Percentiles rank a stretch among this genome's conserved stretches.
Evolutionary conservation across 352 stramenopile species (phyloP).

Genomic region (Globisporangium splendens): DNA sequence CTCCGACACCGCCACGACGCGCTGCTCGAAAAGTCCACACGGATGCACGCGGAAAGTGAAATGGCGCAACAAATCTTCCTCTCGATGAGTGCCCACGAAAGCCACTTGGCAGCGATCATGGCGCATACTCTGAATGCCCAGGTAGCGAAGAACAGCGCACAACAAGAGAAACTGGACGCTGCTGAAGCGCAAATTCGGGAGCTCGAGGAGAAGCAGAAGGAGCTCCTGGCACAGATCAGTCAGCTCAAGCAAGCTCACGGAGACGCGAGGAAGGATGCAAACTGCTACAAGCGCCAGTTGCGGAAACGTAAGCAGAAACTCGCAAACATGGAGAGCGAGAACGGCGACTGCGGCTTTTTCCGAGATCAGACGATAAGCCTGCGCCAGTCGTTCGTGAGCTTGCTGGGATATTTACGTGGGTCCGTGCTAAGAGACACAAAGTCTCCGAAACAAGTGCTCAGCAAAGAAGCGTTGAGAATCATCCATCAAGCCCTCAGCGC

Average conservation of each 20-base stretch:
- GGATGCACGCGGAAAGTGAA: conserved; percentile 64
- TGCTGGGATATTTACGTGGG: conserved; percentile 43
- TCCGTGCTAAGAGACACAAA: conserved; percentile 34
- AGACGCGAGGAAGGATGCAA: conserved; percentile 52
- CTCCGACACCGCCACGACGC: conserved; percentile 60
- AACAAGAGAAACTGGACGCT: conserved; percentile 21
- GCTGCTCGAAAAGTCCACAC: conserved; percentile 45
- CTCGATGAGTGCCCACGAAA: conserved; percentile 54
- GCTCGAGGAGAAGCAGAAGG: conserved; percentile 30
- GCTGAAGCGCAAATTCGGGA: conserved; percentile 22
- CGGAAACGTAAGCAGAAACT: conserved; percentile 42
- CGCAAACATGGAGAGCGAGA: conserved; percentile 22
- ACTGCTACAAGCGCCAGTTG: conserved; percentile 55
- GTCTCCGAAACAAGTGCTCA: conserved; percentile 1
- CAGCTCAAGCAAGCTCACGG: conserved; percentile 46
- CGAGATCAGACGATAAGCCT: conserved; percentile 34
- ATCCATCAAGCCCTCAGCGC: conserved; percentile 18
- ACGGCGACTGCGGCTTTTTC: conserved; percentile 38
- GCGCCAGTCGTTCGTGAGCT: conserved; percentile 29
- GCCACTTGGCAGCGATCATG: conserved; percentile 49
- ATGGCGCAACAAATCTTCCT: conserved; percentile 51
- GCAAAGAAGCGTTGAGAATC: conserved; percentile 17
- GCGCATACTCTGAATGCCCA: conserved; percentile 40
- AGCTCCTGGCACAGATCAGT: conserved; percentile 36
- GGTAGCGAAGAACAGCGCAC: conserved; percentile 30